Evolutionary conservation across 495 filamentous ascomycete species (phyloP).

Genomic region (Penicillium atrosanguineum): DNA sequence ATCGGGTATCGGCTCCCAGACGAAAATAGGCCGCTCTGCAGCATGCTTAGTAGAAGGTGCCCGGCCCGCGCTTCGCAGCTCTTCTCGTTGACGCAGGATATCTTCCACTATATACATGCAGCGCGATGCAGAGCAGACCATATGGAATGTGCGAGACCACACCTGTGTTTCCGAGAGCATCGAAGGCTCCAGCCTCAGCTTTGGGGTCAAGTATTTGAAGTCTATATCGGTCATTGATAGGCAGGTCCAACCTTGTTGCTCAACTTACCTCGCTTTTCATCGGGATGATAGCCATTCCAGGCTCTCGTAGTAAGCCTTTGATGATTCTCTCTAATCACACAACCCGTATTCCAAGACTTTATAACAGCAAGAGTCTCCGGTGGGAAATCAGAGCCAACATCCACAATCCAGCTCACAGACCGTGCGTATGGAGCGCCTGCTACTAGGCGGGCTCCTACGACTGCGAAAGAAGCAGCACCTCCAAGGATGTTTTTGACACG

Average conservation of each 20-base stretch:
- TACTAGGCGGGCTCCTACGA: constrained; percentile 85
- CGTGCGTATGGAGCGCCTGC: constrained; percentile 45
- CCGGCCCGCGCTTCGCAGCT: constrained; percentile 29
- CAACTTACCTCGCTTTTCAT: constrained; percentile 54
- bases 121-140: constrained; percentile 79
- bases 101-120: constrained; percentile 68
- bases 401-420: constrained; percentile 86
- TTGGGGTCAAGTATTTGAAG: constrained; percentile 87
- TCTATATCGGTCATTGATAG: constrained; percentile 47
- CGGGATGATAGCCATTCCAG: constrained; percentile 79
- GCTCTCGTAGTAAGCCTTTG: constrained; percentile 78
- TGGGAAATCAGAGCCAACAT: constrained; percentile 86
- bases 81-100: constrained; percentile 52
- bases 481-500: constrained; percentile 72
- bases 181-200: constrained; percentile 67
- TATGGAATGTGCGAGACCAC: constrained; percentile 73
- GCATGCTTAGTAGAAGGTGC: constrained; percentile 21
- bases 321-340: constrained; percentile 62
- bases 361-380: constrained; percentile 58
- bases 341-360: constrained; percentile 68
- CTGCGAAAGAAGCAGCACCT: constrained; percentile 81
- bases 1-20: constrained; percentile 96
- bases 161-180: constrained; percentile 59
- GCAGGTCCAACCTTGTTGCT: background rate
- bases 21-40: constrained; percentile 60